Evolutionary conservation across 2,329 filamentous ascomycete genomes (phyloP), one percentile per base, ranked within the genome.

Genomic region (Colletotrichum sp.): DNA sequence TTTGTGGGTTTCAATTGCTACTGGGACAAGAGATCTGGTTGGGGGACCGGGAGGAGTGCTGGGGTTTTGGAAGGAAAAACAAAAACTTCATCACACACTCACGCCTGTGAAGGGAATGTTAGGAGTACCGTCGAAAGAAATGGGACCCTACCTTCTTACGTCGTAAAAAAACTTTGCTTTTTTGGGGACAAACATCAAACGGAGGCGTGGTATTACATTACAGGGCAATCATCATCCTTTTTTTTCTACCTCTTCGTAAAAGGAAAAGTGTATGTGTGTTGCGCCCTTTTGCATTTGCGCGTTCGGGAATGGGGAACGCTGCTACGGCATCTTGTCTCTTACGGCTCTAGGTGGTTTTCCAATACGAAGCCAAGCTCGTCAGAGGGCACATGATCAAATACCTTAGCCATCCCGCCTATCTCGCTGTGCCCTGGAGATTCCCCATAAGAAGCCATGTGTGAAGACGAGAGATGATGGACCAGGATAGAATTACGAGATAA

Each of bases 271-370:
- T 49, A 39, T 74, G 60, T 49, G 34, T 69, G 28, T 76, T 69
- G 73, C 73, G 74, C 63, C 75, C 64, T 68, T 71, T 84, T 87
- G 85, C 85, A 86, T 86, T 87, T 81, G 85, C 84, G 85, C 86
- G 86, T 87, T 86, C 84, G 81, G 85, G 84, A 85, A 74, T 72
- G 85, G 83, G 86, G 84, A 87, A 87, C 85, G 85, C 83, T 84
- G 83, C 84, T 85, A 85, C 82, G 84, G 83, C 77, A 78, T 78
- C 76, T 76, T 78, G 77, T 78, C 77, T 78, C 76, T 78, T 76
- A 74, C 76, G 77, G 76, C 72, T 78, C 69, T 75, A 74, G 72
- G 77, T 78, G 77, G 77, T 78, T 76, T 70, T 76, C 85, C 81
- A 87, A 86, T 86, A 86, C 84, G 85, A 87, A 82, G 79, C 82